Conservation (phyloP, 2,329 filamentous ascomycete species). For the Penicillium sp. region DNA sequence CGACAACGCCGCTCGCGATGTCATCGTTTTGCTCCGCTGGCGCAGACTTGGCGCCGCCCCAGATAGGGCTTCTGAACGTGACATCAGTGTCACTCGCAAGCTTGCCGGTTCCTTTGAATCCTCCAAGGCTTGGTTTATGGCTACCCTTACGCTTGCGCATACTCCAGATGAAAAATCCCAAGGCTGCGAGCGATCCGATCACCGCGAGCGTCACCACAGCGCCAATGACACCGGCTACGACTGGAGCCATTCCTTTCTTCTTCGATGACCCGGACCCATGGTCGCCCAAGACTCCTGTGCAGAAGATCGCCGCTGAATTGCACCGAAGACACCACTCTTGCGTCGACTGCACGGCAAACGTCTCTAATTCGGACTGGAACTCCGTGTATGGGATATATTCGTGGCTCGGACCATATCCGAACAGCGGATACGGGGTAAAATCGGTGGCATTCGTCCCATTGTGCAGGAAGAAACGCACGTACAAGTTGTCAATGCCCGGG, state of each 20-base stretch:
- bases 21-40: conserved; percentile 30
- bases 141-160: conserved; percentile 43
- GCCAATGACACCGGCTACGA: conserved; percentile 59
- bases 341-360: conserved; percentile 47
- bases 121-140: conserved; percentile 48
- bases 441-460: conserved; percentile 54
- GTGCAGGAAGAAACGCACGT: conserved; percentile 58
- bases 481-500: conserved; percentile 50
- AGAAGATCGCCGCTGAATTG: conserved; percentile 53
- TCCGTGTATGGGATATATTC: conserved; percentile 53
- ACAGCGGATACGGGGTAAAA: conserved; percentile 52
- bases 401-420: conserved; percentile 50
- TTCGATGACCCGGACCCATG: neutral
- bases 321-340: conserved; percentile 58
- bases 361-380: conserved; percentile 50
- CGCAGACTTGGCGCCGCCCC: conserved; percentile 40
- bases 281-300: conserved; percentile 44
- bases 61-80: conserved; percentile 44
- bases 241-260: conserved; percentile 41
- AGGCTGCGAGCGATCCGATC: conserved; percentile 44
- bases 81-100: conserved; percentile 58
- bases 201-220: conserved; percentile 55
- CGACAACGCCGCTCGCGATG: conserved; percentile 17
- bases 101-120: conserved; percentile 60
- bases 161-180: conserved; percentile 48